phyloP scores from a whole-genome alignment of 768 basidiomycete genomes.

The Mycena rebaudengoi region DNA sequence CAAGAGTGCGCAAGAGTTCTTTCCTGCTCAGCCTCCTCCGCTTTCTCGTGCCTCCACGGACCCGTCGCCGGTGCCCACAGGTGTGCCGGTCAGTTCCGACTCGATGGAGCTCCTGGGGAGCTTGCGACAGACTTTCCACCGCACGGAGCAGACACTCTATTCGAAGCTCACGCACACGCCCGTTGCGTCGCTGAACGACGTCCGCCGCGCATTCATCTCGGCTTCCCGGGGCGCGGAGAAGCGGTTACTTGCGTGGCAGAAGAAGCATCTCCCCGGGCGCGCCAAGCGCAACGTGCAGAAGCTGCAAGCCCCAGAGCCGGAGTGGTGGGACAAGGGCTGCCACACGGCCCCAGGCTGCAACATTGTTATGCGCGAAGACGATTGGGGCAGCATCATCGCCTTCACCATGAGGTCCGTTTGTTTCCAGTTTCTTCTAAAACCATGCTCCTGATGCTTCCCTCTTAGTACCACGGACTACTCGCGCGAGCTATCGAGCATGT shows the following conservation, averaged over 20 bases:
- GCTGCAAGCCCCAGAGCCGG: conserved; percentile 55
- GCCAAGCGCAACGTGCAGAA: conserved; percentile 32
- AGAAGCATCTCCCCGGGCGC: conserved; percentile 58
- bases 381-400: conserved; percentile 83
- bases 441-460: conserved; percentile 6
- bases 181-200: conserved; percentile 62
- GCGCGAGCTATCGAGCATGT: conserved; percentile 52
- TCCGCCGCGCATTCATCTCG: conserved; percentile 63
- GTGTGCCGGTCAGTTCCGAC: conserved; percentile 34
- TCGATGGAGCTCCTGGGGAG: conserved; percentile 49
- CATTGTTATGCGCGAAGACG: conserved; percentile 72
- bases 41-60: conserved; percentile 9
- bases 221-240: conserved; percentile 61
- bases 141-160: conserved; percentile 68
- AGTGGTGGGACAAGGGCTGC: conserved; percentile 69
- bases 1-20: conserved; percentile 20
- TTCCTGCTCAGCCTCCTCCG: conserved; percentile 4
- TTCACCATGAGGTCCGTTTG: conserved; percentile 69
- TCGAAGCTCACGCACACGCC: conserved; percentile 59
- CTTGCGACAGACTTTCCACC: conserved; percentile 65
- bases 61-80: conserved; percentile 24
- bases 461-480: conserved; percentile 69
- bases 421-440: neutral
- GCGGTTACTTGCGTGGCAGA: conserved; percentile 68
- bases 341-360: conserved; percentile 75